Base-by-base conservation (phyloP, 257 asterid genomes). In the Fraxinus cuspidata region DNA sequence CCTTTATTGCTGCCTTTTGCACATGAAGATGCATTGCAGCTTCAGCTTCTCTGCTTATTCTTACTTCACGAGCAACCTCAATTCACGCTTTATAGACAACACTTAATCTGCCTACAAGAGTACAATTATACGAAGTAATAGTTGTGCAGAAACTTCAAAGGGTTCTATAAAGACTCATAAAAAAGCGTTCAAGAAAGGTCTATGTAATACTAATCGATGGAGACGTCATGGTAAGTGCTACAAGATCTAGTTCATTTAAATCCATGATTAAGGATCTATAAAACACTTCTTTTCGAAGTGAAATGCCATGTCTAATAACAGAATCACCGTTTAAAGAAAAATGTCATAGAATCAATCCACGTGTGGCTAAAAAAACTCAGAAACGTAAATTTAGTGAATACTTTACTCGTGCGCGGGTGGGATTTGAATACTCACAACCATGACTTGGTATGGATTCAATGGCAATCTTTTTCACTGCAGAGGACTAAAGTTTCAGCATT, bases 31-130 rank as follows among this genome's bases (percentile, higher is more conserved):
- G 90, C 96, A 88, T 91, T 0, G 90, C 86, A 1, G 90, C 93
- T 85, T 91, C 94, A 0, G 97, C 97, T 31, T 93, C 98, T 70
- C 78, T 83, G 3, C 97, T 96, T 84, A 85, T 70, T 72, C 93
- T 88, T 18, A 91, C 83, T 86, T 93, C 97, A 67, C 73, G 87
- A 10, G 97, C 97, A 77, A 93, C 90, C 77, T 90, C 80, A 2
- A 87, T 49, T 73, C 91, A 81, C 3, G 84, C 75, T 85, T 83
- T 93, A 37, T 37, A 0, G 92, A 92, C 77, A 85, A 28, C 4
- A 87, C 97, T 80, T 79, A 87, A 86, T 89, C 89, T 3, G 84
- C 92, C 97, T 93, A 13, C 49, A 23, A 37, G 34, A 53, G 25
- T 19, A 19, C 8, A 19, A 7, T 3, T 13, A 0, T 15, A 15